These are phyloP conservation scores for Phaeosphaeria sp. DNA, from an alignment of 2,329 filamentous ascomycete species.

Conservation along the genomic window DNA sequence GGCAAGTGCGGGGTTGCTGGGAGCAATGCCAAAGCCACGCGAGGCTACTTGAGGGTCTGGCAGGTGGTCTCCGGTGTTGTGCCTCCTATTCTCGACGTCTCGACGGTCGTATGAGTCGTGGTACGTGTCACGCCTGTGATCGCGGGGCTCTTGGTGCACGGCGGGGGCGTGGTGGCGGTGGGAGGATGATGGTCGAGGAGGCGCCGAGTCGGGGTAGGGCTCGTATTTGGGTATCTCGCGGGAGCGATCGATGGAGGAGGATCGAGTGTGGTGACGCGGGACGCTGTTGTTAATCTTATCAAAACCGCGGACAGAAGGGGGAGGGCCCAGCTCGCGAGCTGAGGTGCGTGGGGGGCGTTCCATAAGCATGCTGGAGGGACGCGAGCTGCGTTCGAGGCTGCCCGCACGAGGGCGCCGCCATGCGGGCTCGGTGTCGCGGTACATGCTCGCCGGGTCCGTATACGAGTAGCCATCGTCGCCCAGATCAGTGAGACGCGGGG, in stretches of 20 bases:
- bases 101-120: constrained; percentile 55
- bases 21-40: constrained; percentile 57
- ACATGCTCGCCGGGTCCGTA: constrained; percentile 59
- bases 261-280: constrained; percentile 29
- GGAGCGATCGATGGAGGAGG: constrained; percentile 42
- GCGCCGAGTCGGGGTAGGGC: constrained; percentile 47
- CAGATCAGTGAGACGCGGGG: constrained; percentile 42
- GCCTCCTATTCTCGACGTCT: constrained; percentile 47
- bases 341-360: constrained; percentile 47
- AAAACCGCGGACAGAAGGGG: constrained; percentile 73
- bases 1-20: constrained; percentile 20
- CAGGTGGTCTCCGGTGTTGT: constrained; percentile 42
- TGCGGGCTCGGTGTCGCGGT: constrained; percentile 57
- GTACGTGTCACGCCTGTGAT: constrained; percentile 48
- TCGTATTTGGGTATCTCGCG: constrained; percentile 45
- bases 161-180: constrained; percentile 52
- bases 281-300: constrained; percentile 66
- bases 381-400: constrained; percentile 54
- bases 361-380: constrained; percentile 55
- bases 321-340: constrained; percentile 58
- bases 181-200: constrained; percentile 46
- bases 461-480: constrained; percentile 56
- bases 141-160: constrained; percentile 57
- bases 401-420: constrained; percentile 54
- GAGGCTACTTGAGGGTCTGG: constrained; percentile 54